Base-by-base conservation (phyloP, 768 basidiomycete genomes). In the Gymnopilus dilepis region DNA sequence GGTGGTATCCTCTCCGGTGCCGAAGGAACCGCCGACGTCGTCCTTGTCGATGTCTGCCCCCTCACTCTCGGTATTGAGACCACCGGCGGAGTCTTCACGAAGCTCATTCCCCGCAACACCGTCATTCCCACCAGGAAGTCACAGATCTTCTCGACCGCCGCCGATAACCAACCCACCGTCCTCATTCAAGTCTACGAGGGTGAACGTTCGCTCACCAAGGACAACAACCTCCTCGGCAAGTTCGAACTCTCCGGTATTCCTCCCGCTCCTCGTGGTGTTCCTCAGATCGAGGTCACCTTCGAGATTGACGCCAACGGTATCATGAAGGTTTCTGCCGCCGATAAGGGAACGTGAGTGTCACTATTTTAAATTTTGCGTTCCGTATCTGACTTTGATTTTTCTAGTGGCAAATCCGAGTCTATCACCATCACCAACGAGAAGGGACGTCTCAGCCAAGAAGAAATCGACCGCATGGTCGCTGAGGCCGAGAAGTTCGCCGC, bases 201-300 rank as follows among this genome's bases (percentile, higher is more conserved):
- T 67, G 92, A 95, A 75, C 90, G 94, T 73, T 86, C 89, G 33
- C 85, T 89, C 72, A 94, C 94, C 50, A 94, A 91, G 80, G 89
- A 94, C 79, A 96, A 96, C 82, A 91, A 94, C 80, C 79, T 91
- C 41, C 86, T 96, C 65, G 94, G 94, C 66, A 89, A 94, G 77
- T 95, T 96, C 71, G 92, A 95, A 76, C 84, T 97, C n/a, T 87
- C 88, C 56, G 91, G 92, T 60, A 94, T 96, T 64, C 92, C 89
- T 19, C 92, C 93, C 22, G 92, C 92, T 7, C 91, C 93, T 48
- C 88, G 90, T 71, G 94, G 94, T 74, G 89, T 94, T 63, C 94
- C 94, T 62, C 91, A 95, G 70, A 88, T 96, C 63, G 93, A 95
- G 74, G 92, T 95, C 67, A 94, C 91, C 3, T 94, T 97, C 74